These are phyloP conservation scores for Betula pendula DNA, from an alignment of 306 rosid genomes.

Conservation along the genomic window DNA sequence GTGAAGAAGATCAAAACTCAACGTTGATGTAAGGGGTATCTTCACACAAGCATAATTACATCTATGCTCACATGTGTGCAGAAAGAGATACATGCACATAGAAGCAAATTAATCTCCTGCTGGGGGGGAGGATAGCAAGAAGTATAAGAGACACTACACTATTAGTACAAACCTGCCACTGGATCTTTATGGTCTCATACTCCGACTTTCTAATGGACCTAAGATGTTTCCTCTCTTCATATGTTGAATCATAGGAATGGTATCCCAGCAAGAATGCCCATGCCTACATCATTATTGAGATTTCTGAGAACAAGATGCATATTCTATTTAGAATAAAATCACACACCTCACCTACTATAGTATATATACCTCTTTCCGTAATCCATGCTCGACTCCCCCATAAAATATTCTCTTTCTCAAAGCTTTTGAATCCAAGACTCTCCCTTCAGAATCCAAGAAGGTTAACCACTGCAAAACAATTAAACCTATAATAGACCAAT, in stretches of 20 bases:
- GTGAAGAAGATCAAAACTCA: no score
- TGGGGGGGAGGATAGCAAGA: constrained; percentile 3
- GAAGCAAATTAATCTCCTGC: neutral
- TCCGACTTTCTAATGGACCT: constrained; percentile 70
- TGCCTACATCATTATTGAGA: constrained; percentile 49
- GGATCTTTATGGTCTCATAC: constrained; percentile 77
- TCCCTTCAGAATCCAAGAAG: constrained; percentile 90
- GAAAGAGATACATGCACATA: neutral
- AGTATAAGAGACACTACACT: neutral
- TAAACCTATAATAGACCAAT: constrained; percentile 19
- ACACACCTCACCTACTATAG: constrained; percentile 19
- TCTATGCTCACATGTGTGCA: neutral
- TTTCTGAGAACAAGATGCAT: constrained; percentile 30
- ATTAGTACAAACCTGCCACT: constrained; percentile 93
- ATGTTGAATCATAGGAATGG: constrained; percentile 77
- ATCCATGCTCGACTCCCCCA: constrained; percentile 85
- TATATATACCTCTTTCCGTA: constrained; percentile 74
- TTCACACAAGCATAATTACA: no score
- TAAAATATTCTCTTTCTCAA: constrained; percentile 89
- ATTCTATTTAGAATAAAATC: constrained; percentile 27
- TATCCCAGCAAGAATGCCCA: constrained; percentile 94
- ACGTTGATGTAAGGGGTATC: no score
- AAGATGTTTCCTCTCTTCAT: constrained; percentile 89
- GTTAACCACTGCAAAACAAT: constrained; percentile 64
- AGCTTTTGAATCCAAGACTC: constrained; percentile 69